Percentiles rank a stretch among this genome's conserved stretches.
These are phyloP conservation scores for Alloteropsis semialata DNA, from an alignment of 176 grass and related monocot species.

Conservation along the genomic window DNA sequence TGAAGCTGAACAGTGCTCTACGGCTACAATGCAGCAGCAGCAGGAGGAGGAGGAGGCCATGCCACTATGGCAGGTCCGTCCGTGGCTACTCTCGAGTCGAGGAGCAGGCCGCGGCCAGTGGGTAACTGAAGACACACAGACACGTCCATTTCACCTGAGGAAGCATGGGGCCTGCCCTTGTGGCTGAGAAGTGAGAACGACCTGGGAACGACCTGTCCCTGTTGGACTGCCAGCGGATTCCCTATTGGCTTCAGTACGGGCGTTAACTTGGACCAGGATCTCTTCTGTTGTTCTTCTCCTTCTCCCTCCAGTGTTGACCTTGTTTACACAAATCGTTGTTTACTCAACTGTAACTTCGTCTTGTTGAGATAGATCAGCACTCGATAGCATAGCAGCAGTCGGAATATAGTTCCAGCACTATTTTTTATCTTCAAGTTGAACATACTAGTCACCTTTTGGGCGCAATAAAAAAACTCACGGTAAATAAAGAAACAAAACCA, in stretches of 20 bases:
- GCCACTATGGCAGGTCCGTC: not conserved
- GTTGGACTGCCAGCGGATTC: not conserved
- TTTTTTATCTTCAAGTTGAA: not conserved
- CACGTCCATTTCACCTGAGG: slow-evolving; percentile 31
- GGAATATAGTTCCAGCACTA: no score
- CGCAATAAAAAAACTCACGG: not conserved
- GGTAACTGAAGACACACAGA: not conserved
- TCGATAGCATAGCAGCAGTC: not conserved
- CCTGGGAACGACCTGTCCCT: no score
- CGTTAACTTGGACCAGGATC: not conserved
- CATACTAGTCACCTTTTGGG: not conserved
- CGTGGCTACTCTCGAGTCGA: not conserved
- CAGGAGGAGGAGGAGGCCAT: not conserved
- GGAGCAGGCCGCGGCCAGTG: not conserved
- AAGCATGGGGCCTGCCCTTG: not conserved
- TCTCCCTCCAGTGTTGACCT: not conserved
- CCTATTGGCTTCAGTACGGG: no score
- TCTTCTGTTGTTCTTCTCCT: not conserved
- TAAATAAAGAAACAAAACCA: not conserved
- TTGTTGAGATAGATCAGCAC: not conserved
- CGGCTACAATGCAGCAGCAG: not conserved
- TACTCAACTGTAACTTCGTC: not conserved
- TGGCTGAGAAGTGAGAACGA: not conserved
- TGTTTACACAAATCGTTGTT: not conserved
- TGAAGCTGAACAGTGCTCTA: not conserved